These are phyloP conservation scores for Claviceps maximensis DNA, from an alignment of 2,329 filamentous ascomycete genomes.

Conservation along the genomic window DNA sequence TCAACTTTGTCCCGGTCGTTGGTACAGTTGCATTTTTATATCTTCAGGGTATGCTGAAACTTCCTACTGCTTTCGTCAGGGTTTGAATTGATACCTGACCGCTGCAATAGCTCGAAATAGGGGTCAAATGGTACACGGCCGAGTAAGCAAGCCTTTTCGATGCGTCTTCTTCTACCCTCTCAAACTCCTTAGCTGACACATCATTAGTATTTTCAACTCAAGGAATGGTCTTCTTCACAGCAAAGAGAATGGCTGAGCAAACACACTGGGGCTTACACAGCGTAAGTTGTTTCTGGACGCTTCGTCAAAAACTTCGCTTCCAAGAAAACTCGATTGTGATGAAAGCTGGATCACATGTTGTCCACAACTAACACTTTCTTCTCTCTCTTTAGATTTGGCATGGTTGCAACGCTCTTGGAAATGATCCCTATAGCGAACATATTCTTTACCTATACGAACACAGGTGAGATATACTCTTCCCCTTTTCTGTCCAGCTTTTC, in stretches of 20 bases:
- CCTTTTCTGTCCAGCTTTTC: no score
- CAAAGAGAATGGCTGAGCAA: conserved; percentile 55
- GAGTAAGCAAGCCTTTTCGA: conserved; percentile 28
- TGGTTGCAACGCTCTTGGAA: conserved; percentile 66
- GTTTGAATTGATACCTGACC: background rate
- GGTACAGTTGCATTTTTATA: conserved; percentile 72
- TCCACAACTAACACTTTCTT: conserved; percentile 6
- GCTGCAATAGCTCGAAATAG: conserved; percentile 28
- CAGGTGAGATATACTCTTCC: conserved; percentile 30
- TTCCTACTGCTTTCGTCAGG: background rate
- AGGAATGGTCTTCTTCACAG: conserved; percentile 59
- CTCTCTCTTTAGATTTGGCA: conserved; percentile 46
- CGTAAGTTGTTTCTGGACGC: conserved; percentile 37
- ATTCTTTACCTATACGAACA: conserved; percentile 81
- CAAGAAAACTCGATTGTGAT: background rate
- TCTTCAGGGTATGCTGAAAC: conserved; percentile 46
- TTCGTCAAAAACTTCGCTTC: background rate
- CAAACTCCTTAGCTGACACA: conserved; percentile 7
- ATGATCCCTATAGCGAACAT: conserved; percentile 74
- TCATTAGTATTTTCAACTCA: conserved; percentile 74
- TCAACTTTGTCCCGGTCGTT: conserved; percentile 86
- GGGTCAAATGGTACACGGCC: conserved; percentile 36
- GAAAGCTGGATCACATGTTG: background rate
- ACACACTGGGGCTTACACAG: conserved; percentile 65
- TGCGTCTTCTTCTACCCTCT: background rate